These are phyloP conservation scores for Gonium pectorale DNA, from an alignment of 139 green algal genomes.

Conservation along the genomic window DNA sequence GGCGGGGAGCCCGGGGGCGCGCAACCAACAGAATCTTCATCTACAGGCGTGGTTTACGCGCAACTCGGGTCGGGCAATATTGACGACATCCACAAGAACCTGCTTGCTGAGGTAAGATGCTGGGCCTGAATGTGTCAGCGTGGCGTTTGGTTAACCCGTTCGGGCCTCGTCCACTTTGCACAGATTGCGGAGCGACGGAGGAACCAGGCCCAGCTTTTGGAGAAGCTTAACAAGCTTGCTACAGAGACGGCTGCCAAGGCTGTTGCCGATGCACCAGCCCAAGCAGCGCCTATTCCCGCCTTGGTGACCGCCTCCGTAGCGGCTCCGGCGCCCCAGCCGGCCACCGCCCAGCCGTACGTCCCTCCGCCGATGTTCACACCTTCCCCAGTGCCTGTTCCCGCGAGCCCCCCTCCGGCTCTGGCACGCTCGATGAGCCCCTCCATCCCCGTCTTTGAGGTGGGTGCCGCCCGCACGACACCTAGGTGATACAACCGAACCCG, in stretches of 20 bases:
- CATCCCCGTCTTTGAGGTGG: slow-evolving; percentile 33
- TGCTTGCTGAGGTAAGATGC: slow-evolving; percentile 12
- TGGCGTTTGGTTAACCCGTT: neutral
- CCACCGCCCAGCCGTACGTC: too few relatives aligned
- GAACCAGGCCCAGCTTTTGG: slow-evolving; percentile 69
- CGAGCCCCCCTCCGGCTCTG: too few relatives aligned
- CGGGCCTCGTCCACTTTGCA: neutral
- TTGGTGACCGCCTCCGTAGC: too few relatives aligned
- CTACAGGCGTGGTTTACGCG: neutral
- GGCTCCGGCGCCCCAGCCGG: too few relatives aligned
- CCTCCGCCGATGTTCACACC: too few relatives aligned
- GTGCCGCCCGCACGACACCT: too few relatives aligned
- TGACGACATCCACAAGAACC: neutral
- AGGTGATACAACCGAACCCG: too few relatives aligned
- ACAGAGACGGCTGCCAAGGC: slow-evolving; percentile 1
- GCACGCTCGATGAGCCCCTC: too few relatives aligned
- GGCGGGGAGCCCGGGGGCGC: neutral
- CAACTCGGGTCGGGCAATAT: neutral
- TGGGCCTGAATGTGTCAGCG: too few relatives aligned
- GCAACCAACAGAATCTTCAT: neutral
- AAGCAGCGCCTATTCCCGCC: too few relatives aligned
- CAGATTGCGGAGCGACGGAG: slow-evolving; percentile 86
- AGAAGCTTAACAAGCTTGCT: slow-evolving; percentile 63
- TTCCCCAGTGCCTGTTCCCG: too few relatives aligned
- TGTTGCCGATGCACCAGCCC: too few relatives aligned